Evolutionary conservation across 2,329 filamentous ascomycete genomes (phyloP), one percentile per base, ranked within the genome.

Genomic region (Sporothrix variecibatus): DNA sequence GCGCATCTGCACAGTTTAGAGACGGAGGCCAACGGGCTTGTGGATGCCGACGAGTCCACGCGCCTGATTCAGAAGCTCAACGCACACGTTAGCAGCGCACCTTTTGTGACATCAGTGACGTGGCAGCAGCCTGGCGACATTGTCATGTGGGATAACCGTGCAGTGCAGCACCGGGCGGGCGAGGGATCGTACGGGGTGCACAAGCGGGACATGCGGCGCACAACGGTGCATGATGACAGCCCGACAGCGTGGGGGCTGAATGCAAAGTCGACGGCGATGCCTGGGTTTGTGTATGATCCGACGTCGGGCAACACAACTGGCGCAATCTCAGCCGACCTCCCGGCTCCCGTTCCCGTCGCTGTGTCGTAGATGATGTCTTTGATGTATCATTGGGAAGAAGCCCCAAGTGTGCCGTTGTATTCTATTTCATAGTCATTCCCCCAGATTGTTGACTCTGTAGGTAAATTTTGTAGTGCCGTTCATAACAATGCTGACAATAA

Each of bases 141-240:
- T 73, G 79, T 90, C 20, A 82, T 88, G 23, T 90, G 89, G 88
- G 88, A 91, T 77, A 90, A 90, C 78, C 86, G 86, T 0, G 85
- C 83, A 68, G 85, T 87, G 20, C 83, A 90, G 82, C 88, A 91
- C 79, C 80, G 87, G 6, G 86, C 87, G 0, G 84, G 82, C 1
- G 81, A 82, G 0, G 87, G 87, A 0, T 78, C 79, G 0, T 89
- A 87, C 75, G 85, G 85, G 0, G 85, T 83, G 77, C 86, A 83
- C 77, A 81, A 78, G 74, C 81, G 87, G 53, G 88, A 90, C 79
- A 83, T 90, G 84, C 80, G 89, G 65, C 81, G 89, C 75, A 86
- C 87, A 5, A 90, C 87, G 0, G 87, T 90, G 1, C 85, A 89
- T 78, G 88, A 85, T 69, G 79, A 79, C 53, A 80, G 82, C 3